Conservation (phyloP, 225 moss, liverwort and hornwort genomes). For the Rhytidiadelphus loreus region DNA sequence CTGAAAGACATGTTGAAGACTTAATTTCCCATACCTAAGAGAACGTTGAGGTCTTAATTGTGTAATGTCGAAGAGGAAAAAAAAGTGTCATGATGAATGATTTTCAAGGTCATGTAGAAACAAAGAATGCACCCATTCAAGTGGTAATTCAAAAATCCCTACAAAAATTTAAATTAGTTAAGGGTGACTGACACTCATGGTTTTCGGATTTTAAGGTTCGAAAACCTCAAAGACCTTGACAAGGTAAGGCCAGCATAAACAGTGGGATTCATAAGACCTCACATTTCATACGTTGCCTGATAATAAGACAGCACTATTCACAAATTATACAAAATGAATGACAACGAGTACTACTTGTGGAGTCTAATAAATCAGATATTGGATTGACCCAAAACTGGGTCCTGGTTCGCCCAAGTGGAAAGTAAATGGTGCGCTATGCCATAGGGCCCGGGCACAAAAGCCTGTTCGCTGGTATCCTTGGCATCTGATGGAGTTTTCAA, state of each 20-base stretch:
- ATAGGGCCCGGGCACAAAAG: conserved; percentile 71
- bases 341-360: background rate
- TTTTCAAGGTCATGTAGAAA: no score
- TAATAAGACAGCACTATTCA: background rate
- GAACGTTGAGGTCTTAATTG: no score
- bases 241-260: background rate
- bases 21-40: no score
- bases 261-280: background rate
- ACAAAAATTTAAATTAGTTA: no score
- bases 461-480: background rate
- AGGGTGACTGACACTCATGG: background rate
- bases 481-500: background rate
- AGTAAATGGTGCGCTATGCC: conserved; percentile 89
- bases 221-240: background rate
- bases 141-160: no score
- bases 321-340: background rate
- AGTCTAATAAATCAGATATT: background rate
- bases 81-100: no score
- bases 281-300: background rate
- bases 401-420: conserved; percentile 59
- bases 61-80: no score
- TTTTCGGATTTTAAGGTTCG: background rate
- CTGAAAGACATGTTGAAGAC: no score
- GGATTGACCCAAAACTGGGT: conserved; percentile 8
- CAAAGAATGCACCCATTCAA: no score